Evolutionary conservation across 768 basidiomycete species (phyloP), one percentile per base, ranked within the genome.

Genomic region (Arthromyces matolae): DNA sequence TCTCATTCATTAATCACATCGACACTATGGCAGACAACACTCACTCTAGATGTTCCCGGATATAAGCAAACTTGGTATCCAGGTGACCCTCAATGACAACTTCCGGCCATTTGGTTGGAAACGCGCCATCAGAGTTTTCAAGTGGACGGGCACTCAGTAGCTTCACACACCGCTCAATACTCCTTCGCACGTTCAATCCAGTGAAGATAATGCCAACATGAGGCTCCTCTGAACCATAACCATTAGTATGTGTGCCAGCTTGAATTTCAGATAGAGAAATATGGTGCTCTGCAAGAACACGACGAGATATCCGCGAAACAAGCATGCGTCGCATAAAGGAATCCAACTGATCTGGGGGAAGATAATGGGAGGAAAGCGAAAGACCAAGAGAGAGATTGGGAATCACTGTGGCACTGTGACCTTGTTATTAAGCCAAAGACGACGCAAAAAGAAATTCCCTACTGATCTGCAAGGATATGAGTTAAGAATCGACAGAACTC

Each of bases 291-390:
- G 83, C 88, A 19, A 95, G 76, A 25, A 95, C 93, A 25, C 92
- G 82, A 18, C 92, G 78, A 10, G 91, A 93, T 63, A 93, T 93
- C 44, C 92, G 79, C 2, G 92, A 93, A 40, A 91, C 79, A 8
- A 95, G 77, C 92, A 95, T 95, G 19, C 91, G 81, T 19, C 83
- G 79, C 86, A 93, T 90, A 64, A 93, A 91, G 2, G 87, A 76
- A 63, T 93, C 91, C 10, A 94, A 74, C 32, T 79, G 75, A 49
- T 92, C 89, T 0, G 92, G 84, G 0, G 80, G 72, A 7, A 94
- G 77, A 61, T 84, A 80, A 1, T 82, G 84, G 13, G 91, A 92
- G 0, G 89, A 82, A n/a, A 93, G 73, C 19, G 91, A 90, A 25
- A 93, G 71, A 5, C 92, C 90, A 5, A 93, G 80, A 13, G 85